Evolutionary conservation across 148 eudicot species (phyloP).

Genomic region (Rhododendron simsii): DNA sequence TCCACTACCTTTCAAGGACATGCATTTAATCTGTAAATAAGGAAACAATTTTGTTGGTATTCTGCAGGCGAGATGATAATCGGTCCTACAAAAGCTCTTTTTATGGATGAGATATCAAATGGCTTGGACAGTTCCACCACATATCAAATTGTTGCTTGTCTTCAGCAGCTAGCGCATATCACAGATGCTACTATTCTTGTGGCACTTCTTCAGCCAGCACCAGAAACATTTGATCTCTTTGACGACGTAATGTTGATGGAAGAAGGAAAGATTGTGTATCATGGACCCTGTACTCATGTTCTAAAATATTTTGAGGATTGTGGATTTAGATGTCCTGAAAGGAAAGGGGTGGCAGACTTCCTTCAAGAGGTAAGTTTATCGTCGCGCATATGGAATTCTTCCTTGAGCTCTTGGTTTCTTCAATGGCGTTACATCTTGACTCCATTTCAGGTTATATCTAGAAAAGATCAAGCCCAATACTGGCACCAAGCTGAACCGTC

Average conservation of each 20-base stretch:
- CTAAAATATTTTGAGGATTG: slow-evolving; percentile 53
- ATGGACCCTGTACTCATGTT: slow-evolving; percentile 50
- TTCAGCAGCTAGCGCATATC: slow-evolving; percentile 67
- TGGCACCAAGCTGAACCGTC: slow-evolving; percentile 37
- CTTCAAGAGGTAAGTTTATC: slow-evolving; percentile 67
- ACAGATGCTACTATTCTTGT: slow-evolving; percentile 64
- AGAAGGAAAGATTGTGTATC: slow-evolving; percentile 79
- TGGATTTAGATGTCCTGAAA: slow-evolving; percentile 76
- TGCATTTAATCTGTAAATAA: not conserved
- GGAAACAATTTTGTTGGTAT: not conserved
- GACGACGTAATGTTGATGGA: slow-evolving; percentile 79
- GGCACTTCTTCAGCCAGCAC: slow-evolving; percentile 85
- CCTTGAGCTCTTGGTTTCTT: not conserved
- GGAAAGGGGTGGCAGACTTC: slow-evolving; percentile 83
- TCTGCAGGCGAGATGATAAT: slow-evolving; percentile 78
- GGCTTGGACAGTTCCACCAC: slow-evolving; percentile 91
- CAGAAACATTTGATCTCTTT: slow-evolving; percentile 77
- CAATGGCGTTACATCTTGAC: no score
- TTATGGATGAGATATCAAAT: slow-evolving; percentile 94
- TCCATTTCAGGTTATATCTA: slow-evolving; percentile 54
- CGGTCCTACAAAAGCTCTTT: slow-evolving; percentile 70
- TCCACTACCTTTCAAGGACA: not conserved
- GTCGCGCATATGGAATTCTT: not conserved
- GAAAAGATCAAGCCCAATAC: slow-evolving; percentile 75
- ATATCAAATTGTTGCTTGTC: slow-evolving; percentile 62